phyloP scores from a whole-genome alignment of 768 basidiomycete species.

The Suillus plorans region DNA sequence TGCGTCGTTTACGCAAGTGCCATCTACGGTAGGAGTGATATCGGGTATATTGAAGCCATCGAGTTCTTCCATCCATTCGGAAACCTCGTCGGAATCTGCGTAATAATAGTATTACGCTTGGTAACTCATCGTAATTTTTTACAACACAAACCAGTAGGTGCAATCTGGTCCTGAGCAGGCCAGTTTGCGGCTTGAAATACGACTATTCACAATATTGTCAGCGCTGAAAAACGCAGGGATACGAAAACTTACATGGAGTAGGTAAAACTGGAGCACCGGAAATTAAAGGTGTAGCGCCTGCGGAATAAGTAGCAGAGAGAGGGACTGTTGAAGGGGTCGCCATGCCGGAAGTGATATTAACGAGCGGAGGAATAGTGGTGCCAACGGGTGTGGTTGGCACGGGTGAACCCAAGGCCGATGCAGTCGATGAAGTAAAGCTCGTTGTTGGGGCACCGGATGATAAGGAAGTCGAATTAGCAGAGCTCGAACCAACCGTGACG shows the following conservation, averaged over 20 bases:
- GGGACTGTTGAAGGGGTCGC: conserved; percentile 48
- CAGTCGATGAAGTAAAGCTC: conserved; percentile 3
- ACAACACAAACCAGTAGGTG: conserved; percentile 51
- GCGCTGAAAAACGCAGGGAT: not conserved
- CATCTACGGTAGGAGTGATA: conserved; percentile 59
- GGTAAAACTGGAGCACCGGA: conserved; percentile 69
- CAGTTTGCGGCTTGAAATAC: conserved; percentile 48
- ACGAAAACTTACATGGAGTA: conserved; percentile 44
- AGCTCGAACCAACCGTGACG: not conserved
- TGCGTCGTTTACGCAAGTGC: conserved; percentile 66
- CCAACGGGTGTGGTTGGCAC: conserved; percentile 32
- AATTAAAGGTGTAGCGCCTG: conserved; percentile 63
- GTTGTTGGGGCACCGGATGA: conserved; percentile 1
- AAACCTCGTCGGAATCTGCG: conserved; percentile 60
- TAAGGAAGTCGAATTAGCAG: not conserved
- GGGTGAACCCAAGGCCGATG: conserved; percentile 19
- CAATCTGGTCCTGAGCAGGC: conserved; percentile 62
- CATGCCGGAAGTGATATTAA: conserved; percentile 63
- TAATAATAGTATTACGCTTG: not conserved
- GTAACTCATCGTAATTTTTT: not conserved
- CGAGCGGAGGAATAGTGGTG: conserved; percentile 57
- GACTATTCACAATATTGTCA: conserved; percentile 35
- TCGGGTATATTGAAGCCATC: conserved; percentile 69
- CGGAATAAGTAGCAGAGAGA: conserved; percentile 50
- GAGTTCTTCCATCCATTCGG: conserved; percentile 74